Percentiles rank a stretch among this genome's conserved stretches.
phyloP scores from a whole-genome alignment of 352 stramenopile genomes.

The Elongisporangium prolatum region DNA sequence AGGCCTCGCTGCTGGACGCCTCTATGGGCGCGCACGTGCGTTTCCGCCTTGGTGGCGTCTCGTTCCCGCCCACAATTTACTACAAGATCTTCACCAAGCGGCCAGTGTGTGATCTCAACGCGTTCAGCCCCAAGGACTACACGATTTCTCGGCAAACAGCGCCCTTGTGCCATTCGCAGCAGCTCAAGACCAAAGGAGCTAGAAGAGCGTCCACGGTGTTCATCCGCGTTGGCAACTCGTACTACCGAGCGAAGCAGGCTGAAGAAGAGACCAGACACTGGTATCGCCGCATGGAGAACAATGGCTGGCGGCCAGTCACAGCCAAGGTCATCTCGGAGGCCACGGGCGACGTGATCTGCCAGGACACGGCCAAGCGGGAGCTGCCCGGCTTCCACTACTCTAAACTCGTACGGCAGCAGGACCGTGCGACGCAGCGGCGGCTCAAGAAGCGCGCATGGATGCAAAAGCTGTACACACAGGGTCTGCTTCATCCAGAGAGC shows the following conservation, averaged over 20 bases:
- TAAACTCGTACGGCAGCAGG: constrained; percentile 47
- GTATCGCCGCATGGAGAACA: constrained; percentile 89
- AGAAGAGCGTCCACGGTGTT: constrained; percentile 19
- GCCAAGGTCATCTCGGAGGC: constrained; percentile 69
- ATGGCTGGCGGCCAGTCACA: constrained; percentile 88
- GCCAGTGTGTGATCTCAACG: constrained; percentile 84
- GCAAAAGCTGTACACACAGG: constrained; percentile 71
- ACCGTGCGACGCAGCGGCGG: constrained; percentile 40
- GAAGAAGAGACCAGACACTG: constrained; percentile 58
- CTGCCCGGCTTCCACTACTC: constrained; percentile 36
- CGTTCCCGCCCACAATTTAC: constrained; percentile 91
- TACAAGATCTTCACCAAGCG: constrained; percentile 92
- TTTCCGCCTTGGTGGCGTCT: constrained; percentile 82
- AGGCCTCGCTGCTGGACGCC: constrained; percentile 72
- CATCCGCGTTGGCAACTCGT: constrained; percentile 72
- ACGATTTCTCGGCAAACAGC: constrained; percentile 34
- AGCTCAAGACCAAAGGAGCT: constrained; percentile 5
- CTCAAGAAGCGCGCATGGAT: constrained; percentile 78
- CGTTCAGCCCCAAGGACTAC: constrained; percentile 90
- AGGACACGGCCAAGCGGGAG: constrained; percentile 35
- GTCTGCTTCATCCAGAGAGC: constrained; percentile 17
- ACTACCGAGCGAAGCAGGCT: constrained; percentile 54
- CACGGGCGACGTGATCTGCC: constrained; percentile 46
- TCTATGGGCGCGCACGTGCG: constrained; percentile 81
- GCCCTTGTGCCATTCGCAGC: constrained; percentile 14